Percentiles rank a stretch among this genome's conserved stretches.
Evolutionary conservation across 805 yeast species (phyloP).

Genomic region (Saturnispora mendoncae): DNA sequence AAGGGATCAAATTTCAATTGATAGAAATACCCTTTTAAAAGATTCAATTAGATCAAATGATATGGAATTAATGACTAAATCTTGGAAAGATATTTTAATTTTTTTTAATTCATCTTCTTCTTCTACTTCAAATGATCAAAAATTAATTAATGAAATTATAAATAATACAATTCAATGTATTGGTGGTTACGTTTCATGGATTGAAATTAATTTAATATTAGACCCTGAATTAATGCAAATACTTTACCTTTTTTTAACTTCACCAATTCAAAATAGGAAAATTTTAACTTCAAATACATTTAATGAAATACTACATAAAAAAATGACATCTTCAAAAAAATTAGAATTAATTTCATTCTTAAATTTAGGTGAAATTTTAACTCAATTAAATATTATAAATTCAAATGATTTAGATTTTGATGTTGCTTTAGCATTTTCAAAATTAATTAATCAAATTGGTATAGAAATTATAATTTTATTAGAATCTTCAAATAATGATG

Average conservation of each 20-base stretch:
- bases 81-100: conserved; percentile 58
- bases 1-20: conserved; percentile 52
- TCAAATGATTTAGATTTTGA: conserved; percentile 48
- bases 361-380: conserved; percentile 50
- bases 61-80: conserved; percentile 50
- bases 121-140: conserved; percentile 16
- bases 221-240: conserved; percentile 47
- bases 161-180: conserved; percentile 54
- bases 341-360: conserved; percentile 60
- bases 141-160: conserved; percentile 37
- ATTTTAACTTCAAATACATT: conserved; percentile 50
- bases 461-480: conserved; percentile 63
- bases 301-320: conserved; percentile 46
- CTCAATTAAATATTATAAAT: conserved; percentile 30
- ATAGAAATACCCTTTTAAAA: conserved; percentile 64
- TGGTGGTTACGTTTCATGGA: conserved; percentile 90
- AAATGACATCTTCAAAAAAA: conserved; percentile 48
- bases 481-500: conserved; percentile 37
- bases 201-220: conserved; percentile 68
- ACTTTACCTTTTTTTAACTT: conserved; percentile 47
- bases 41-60: conserved; percentile 76
- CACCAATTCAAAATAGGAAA: conserved; percentile 34
- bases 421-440: conserved; percentile 64
- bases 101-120: conserved; percentile 24
- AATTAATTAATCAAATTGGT: conserved; percentile 64